Evolutionary conservation across 352 stramenopile species (phyloP).

Genomic region (Pythium grandisporangium): DNA sequence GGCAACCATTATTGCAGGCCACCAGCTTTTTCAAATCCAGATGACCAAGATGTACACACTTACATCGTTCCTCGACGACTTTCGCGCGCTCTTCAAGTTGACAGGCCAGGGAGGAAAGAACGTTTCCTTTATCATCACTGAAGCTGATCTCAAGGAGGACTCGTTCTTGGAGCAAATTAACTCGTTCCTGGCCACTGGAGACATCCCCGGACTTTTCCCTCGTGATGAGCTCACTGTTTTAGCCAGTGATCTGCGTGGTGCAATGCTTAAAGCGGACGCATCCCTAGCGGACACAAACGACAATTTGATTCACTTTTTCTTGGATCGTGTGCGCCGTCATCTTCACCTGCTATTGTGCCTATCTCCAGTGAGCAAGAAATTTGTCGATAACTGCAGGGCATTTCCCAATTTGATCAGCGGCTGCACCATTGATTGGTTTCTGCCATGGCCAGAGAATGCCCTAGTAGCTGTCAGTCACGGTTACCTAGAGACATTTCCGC

Average conservation of each 20-base stretch:
- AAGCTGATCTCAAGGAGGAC: constrained; percentile 88
- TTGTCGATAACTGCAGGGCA: constrained; percentile 75
- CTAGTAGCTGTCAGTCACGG: constrained; percentile 75
- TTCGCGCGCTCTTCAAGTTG: constrained; percentile 76
- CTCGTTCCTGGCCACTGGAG: constrained; percentile 73
- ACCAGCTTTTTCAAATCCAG: constrained; percentile 80
- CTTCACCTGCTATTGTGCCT: constrained; percentile 85
- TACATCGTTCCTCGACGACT: constrained; percentile 78
- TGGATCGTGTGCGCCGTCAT: constrained; percentile 76
- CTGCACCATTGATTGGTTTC: constrained; percentile 88
- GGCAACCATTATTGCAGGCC: constrained; percentile 64
- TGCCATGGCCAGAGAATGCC: constrained; percentile 84
- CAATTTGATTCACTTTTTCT: constrained; percentile 83
- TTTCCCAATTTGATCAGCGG: constrained; percentile 85
- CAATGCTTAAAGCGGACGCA: constrained; percentile 60
- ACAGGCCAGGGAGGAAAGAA: constrained; percentile 71
- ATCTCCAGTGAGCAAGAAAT: constrained; percentile 71
- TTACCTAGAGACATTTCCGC: constrained; percentile 55
- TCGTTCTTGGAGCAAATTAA: constrained; percentile 88
- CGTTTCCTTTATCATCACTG: constrained; percentile 81
- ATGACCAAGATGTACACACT: constrained; percentile 87
- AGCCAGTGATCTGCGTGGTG: constrained; percentile 60
- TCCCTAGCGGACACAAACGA: constrained; percentile 63
- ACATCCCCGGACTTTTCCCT: constrained; percentile 82
- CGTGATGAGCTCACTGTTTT: constrained; percentile 86